Base-by-base conservation (phyloP, 2,329 filamentous ascomycete species). In the Ampelomyces quisqualis region DNA sequence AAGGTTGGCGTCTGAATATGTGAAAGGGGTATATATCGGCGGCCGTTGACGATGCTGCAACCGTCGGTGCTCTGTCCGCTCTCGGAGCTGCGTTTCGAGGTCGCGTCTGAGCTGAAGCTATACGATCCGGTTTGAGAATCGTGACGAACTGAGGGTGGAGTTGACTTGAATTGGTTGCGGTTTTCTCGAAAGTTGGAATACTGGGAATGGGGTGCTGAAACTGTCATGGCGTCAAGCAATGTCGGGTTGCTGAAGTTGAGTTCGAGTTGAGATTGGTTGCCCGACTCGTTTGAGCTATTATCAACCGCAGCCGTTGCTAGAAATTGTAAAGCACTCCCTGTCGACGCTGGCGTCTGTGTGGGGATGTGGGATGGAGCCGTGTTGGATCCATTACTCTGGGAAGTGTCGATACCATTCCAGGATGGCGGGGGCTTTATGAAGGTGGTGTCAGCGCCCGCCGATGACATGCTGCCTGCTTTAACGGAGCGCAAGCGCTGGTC, bases 31-130 rank as follows among this genome's bases (percentile, higher is more conserved):
- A 29, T 35, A 28, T 75, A 75, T 11, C 54, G 56, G 20, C 71
- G 57, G 2, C 71, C 72, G 28, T 62, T 74, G 20, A 73, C 58
- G 5, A 74, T 49, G 1, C 61, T 65, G 5, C 56, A 56, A 10
- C 64, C 60, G 21, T 50, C 57, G 3, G 60, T 36, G 10, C 56
- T 28, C 8, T 49, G 44, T 3, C 51, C 53, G 8, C 45, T 35
- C 2, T 55, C 43, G 3, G 64, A 64, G 22, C 57, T 56, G 14
- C 55, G 53, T 40, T 66, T 70, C 14, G 55, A 56, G 21, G 56
- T 51, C 36, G 56, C 62, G 8, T 56, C 62, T 22, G 60, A 61
- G 29, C 57, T 63, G 47, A 72, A 73, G 34, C 64, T 65, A 44
- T 74, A 74, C 7, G 68, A 52, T 17, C 67, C 66, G 0, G 63